Conservation (phyloP, 805 yeast genomes). For the Candida pini region DNA sequence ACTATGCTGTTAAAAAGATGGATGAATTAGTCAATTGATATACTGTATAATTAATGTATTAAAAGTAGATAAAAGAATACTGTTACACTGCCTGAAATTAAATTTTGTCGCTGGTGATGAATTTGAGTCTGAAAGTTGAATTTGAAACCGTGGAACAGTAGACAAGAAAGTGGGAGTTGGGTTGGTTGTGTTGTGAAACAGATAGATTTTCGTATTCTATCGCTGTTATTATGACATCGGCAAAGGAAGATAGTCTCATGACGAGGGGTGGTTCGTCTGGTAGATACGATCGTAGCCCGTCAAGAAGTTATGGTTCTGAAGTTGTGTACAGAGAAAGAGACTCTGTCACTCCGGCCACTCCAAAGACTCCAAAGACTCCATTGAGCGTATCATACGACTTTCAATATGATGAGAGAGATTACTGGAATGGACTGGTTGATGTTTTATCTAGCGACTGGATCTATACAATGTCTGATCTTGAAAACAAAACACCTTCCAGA, state of each 20-base stretch:
- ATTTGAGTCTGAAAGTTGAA: too few relatives aligned
- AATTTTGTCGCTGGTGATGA: too few relatives aligned
- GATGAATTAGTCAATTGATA: slow-evolving; percentile 31
- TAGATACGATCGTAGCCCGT: slow-evolving; percentile 12
- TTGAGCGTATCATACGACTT: neutral
- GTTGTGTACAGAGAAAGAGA: slow-evolving; percentile 9
- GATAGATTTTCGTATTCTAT: neutral
- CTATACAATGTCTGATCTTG: slow-evolving; percentile 21
- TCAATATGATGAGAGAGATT: slow-evolving; percentile 13
- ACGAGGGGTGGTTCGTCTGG: neutral
- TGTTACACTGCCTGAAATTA: too few relatives aligned
- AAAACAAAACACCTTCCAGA: slow-evolving; percentile 30
- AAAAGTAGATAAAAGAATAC: neutral
- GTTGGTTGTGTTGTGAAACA: neutral
- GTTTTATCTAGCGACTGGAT: slow-evolving; percentile 23
- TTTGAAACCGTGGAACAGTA: too few relatives aligned
- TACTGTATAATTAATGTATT: neutral
- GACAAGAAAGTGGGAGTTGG: too few relatives aligned
- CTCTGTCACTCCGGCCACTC: slow-evolving; percentile 7
- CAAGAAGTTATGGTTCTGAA: neutral
- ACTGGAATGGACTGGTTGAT: slow-evolving; percentile 26
- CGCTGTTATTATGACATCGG: neutral
- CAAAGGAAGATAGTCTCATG: neutral
- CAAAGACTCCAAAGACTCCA: slow-evolving; percentile 5
- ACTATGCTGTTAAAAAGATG: slow-evolving; percentile 79